These are phyloP conservation scores for Penicillium macrosclerotiorum DNA, from an alignment of 495 filamentous ascomycete genomes.

Conservation along the genomic window DNA sequence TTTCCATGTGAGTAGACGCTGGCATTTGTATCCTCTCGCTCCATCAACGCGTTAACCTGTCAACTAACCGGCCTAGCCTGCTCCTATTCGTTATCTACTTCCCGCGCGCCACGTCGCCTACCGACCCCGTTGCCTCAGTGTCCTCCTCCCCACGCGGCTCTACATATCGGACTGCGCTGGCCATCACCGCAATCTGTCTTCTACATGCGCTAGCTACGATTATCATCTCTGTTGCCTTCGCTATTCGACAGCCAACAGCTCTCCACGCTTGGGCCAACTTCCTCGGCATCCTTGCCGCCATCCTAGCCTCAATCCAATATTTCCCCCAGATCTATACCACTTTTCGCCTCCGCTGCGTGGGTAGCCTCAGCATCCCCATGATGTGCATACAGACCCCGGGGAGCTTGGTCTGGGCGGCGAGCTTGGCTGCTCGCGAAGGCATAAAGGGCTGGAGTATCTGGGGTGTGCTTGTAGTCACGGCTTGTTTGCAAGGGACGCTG, in stretches of 20 bases:
- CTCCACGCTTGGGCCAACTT: constrained; percentile 78
- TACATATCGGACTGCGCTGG: constrained; percentile 71
- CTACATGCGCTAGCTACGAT: constrained; percentile 67
- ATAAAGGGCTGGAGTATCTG: constrained; percentile 90
- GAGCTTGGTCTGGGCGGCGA: constrained; percentile 82
- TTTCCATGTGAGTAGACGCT: constrained; percentile 68
- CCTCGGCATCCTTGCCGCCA: constrained; percentile 71
- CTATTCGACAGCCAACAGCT: constrained; percentile 51
- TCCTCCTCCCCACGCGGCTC: constrained; percentile 40
- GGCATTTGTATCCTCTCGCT: background rate
- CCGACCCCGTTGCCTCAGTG: constrained; percentile 23
- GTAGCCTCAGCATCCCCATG: constrained; percentile 92
- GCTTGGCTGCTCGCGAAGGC: constrained; percentile 77
- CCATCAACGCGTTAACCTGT: background rate
- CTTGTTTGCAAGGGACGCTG: constrained; percentile 78
- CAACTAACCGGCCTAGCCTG: constrained; percentile 49
- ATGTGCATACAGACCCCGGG: constrained; percentile 98
- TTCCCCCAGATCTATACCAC: constrained; percentile 93
- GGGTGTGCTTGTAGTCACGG: constrained; percentile 84
- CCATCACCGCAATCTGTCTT: constrained; percentile 65
- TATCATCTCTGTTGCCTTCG: constrained; percentile 62
- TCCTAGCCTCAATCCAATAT: constrained; percentile 87
- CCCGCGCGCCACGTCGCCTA: constrained; percentile 59
- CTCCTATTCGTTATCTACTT: constrained; percentile 84
- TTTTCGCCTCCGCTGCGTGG: constrained; percentile 75